Base-by-base conservation (phyloP, 805 yeast species). In the Starmerella ratchasimensis region DNA sequence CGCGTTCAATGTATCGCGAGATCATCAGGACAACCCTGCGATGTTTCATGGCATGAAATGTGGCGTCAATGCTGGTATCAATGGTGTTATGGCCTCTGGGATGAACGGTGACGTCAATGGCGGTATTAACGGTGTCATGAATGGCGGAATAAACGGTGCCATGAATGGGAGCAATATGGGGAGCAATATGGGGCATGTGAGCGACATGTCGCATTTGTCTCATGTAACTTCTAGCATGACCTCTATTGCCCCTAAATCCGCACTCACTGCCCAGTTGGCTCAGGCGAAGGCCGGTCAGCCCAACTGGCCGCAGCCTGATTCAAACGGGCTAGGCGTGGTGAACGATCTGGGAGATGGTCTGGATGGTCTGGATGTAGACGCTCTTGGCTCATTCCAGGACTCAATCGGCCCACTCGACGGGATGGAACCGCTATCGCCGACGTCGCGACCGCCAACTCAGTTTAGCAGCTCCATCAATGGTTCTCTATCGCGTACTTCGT, bases 201-300 rank as follows among this genome's bases (percentile, higher is more conserved):
- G n/a, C n/a, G n/a, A n/a, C n/a, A n/a, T n/a, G n/a, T n/a, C n/a
- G n/a, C n/a, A n/a, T n/a, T n/a, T n/a, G n/a, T n/a, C n/a, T n/a
- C n/a, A n/a, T n/a, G n/a, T 24, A 24, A 24, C 11, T 24, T n/a
- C 27, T 32, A 31, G 15, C 37, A 33, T 19, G 28, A 33, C 22
- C 38, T 41, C 33, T 3, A 26, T 13, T 5, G 31, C 20, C 5
- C 14, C 32, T n/a, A 39, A 39, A 23, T 43, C 46, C 15, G 48
- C 48, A 20, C 30, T 45, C 27, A 34, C 32, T 21, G 48, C 48
- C 4, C 48, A 45, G 29, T 34, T 45, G 7, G 47, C 44, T 11
- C 47, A 45, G 29, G 42, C 39, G 4, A 33, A 36, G 21, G 42
- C 32, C 16, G 38, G 25, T 14, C 7, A 19, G 20, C 18, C 28